Evolutionary conservation across 768 basidiomycete genomes (phyloP).

Genomic region (Tricholomella constricta): DNA sequence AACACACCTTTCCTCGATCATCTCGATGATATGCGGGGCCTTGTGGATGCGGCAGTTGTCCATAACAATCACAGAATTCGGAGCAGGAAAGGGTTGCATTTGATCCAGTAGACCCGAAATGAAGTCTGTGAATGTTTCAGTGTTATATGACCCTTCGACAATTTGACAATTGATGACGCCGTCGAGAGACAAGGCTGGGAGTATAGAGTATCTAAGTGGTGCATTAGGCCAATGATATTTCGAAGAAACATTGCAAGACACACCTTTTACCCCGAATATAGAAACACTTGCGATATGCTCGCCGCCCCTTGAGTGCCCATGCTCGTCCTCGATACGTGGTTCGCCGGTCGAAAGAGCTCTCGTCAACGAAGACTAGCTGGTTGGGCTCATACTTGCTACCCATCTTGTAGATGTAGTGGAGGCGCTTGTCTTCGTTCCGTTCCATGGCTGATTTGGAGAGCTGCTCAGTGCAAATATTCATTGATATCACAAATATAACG

Average conservation of each 20-base stretch:
- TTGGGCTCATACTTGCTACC: background rate
- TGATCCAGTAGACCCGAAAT: conserved; percentile 10
- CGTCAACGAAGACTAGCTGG: conserved; percentile 33
- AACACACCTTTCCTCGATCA: conserved; percentile 12
- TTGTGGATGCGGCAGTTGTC: conserved; percentile 22
- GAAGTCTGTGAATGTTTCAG: conserved; percentile 1
- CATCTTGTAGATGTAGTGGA: background rate
- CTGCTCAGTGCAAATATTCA: conserved; percentile 1
- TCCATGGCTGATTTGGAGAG: background rate
- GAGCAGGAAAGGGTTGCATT: conserved; percentile 14
- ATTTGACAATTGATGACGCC: conserved; percentile 7
- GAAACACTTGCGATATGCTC: conserved; percentile 20
- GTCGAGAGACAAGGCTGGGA: conserved; percentile 11
- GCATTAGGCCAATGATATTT: background rate
- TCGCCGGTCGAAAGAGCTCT: conserved; percentile 27
- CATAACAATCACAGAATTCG: conserved; percentile 19
- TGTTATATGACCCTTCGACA: conserved; percentile 10
- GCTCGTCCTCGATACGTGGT: conserved; percentile 22
- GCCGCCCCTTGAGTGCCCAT: conserved; percentile 25
- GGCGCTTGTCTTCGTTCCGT: background rate
- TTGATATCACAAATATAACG: background rate
- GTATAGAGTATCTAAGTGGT: conserved; percentile 11
- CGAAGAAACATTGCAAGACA: background rate
- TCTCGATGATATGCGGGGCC: conserved; percentile 8
- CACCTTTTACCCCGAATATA: conserved; percentile 30